phyloP scores from a whole-genome alignment of 345 rosid genomes.

The Psidium friedrichsthalianum region DNA sequence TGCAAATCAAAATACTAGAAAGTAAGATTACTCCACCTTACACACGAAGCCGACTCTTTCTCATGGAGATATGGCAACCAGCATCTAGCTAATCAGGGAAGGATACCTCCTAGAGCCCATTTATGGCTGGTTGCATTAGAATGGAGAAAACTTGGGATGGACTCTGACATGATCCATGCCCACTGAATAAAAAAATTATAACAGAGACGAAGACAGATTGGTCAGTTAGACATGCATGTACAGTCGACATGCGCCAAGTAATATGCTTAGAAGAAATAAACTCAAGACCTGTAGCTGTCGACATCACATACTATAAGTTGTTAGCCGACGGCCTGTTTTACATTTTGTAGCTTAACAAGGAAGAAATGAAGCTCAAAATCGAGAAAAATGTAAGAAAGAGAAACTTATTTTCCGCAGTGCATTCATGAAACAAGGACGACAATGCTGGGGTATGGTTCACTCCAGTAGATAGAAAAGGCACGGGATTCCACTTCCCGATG shows the following conservation, averaged over 20 bases:
- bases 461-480: too few species aligned
- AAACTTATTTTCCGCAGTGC: not conserved
- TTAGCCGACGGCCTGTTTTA: not conserved
- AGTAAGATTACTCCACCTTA: not conserved
- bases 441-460: not conserved
- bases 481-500: too few species aligned
- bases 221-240: not conserved
- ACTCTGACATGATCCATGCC: conserved; percentile 82
- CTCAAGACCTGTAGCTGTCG: not conserved
- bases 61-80: not conserved
- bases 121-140: conserved; percentile 98
- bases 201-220: not conserved
- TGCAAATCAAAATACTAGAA: conserved; percentile 8
- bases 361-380: not conserved
- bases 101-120: conserved; percentile 95
- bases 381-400: not conserved
- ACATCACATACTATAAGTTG: not conserved
- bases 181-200: conserved; percentile 20
- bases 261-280: not conserved
- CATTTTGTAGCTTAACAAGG: not conserved
- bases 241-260: not conserved
- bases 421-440: not conserved
- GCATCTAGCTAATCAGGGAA: not conserved
- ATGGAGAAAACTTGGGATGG: conserved; percentile 86
- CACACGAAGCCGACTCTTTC: not conserved